Evolutionary conservation across 2,329 filamentous ascomycete genomes (phyloP).

Genomic region (Mycocentrospora acerina): DNA sequence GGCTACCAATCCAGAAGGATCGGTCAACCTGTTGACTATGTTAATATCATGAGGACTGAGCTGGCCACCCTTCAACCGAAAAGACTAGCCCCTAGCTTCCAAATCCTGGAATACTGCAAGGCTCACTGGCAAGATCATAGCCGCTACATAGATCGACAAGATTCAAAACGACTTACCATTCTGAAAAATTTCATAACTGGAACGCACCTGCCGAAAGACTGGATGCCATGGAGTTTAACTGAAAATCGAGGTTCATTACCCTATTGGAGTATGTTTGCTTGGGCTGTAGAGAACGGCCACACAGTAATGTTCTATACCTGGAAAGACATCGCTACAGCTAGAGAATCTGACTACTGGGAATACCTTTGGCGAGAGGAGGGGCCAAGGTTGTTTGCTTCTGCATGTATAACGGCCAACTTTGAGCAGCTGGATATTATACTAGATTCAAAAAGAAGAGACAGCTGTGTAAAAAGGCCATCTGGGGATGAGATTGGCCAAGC

Average conservation of each 20-base stretch:
- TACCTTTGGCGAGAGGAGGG: constrained; percentile 16
- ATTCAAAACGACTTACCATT: constrained; percentile 1
- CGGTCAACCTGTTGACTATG: constrained; percentile 10
- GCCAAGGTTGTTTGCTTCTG: constrained; percentile 14
- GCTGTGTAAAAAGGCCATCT: constrained; percentile 6
- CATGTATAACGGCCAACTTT: constrained; percentile 13
- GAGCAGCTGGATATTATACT: constrained; percentile 16
- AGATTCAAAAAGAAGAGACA: background rate
- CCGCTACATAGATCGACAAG: constrained; percentile 12
- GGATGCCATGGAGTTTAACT: constrained; percentile 17
- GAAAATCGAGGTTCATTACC: constrained; percentile 10
- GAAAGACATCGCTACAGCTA: constrained; percentile 8
- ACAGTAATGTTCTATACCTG: constrained; percentile 14
- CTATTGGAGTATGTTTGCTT: constrained; percentile 18
- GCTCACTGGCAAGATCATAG: constrained; percentile 14
- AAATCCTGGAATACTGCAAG: constrained; percentile 17
- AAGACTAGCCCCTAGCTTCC: constrained; percentile 13
- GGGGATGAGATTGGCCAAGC: constrained; percentile 7
- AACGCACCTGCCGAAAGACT: constrained; percentile 13
- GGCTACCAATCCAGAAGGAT: constrained; percentile 7
- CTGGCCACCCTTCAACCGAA: constrained; percentile 11
- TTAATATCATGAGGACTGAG: constrained; percentile 13
- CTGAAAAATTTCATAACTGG: constrained; percentile 13
- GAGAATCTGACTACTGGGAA: constrained; percentile 15
- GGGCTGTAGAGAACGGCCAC: constrained; percentile 16